Base-by-base conservation (phyloP, 768 basidiomycete species). In the Boletus pseudopeckii region DNA sequence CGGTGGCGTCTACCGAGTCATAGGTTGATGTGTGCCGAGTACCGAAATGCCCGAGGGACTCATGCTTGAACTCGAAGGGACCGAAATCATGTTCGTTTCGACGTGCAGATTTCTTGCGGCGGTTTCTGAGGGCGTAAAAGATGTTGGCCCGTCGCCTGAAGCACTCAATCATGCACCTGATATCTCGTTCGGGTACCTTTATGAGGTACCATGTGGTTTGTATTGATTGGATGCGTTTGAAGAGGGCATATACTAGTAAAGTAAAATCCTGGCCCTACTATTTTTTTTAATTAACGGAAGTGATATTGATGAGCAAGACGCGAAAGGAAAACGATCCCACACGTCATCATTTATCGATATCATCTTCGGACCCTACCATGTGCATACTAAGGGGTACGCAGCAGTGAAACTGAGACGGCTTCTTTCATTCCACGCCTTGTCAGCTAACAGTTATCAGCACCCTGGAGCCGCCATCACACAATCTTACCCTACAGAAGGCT, bases 251-350 rank as follows among this genome's bases (percentile, higher is more conserved):
- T 24, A 24, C 24, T 1, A 6, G 24, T 26, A 20, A 24, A 48
- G 18, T 26, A 20, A 24, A 48, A 14, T 28, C 18, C 8, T 28
- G 17, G 26, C 18, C 18, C 18, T 2, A 8, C 24, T 24, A 24
- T 43, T 38, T 30, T 32, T n/a, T 7, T 48, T 28, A 17, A 22
- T 34, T 3, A 37, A 8, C 13, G 45, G 14, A 33, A 3, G 14
- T 37, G 28, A 46, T 14, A 30, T 32, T 30, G 39, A 18, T 22
- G 28, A 42, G n/a, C n/a, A n/a, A n/a, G n/a, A n/a, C 15, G 24
- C 34, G 42, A 47, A 55, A 37, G 4, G 24, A 55, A 57, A 57
- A 33, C 20, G n/a, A 20, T 44, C 41, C 33, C 55, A 50, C 46
- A 34, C 24, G 36, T 22, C 42, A 33, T 28, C 24, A 7, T 52